phyloP scores from a whole-genome alignment of 2,329 filamentous ascomycete species.

The Penicillium sumatraense region DNA sequence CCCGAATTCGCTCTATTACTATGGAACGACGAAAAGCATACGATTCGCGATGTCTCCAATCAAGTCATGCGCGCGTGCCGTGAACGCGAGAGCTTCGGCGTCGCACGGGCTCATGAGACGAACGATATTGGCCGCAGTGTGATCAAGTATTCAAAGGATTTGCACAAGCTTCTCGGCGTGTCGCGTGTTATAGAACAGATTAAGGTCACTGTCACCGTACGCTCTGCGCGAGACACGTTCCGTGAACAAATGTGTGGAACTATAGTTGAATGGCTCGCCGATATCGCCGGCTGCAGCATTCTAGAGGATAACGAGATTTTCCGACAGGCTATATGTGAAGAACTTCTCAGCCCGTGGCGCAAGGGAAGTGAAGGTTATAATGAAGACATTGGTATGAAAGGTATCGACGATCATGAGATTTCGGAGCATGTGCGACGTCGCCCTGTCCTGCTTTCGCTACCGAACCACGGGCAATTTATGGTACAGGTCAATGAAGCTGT shows the following conservation, averaged over 20 bases:
- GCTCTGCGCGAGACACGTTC: slow-evolving; percentile 92
- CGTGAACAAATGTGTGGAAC: slow-evolving; percentile 98
- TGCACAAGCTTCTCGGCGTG: slow-evolving; percentile 74
- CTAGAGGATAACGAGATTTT: slow-evolving; percentile 79
- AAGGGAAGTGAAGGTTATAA: slow-evolving; percentile 84
- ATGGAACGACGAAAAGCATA: slow-evolving; percentile 99
- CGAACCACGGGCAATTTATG: slow-evolving; percentile 46
- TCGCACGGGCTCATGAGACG: slow-evolving; percentile 80
- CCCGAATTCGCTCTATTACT: slow-evolving; percentile 83
- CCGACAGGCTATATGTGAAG: slow-evolving; percentile 82
- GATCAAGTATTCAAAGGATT: slow-evolving; percentile 73
- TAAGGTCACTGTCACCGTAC: slow-evolving; percentile 92
- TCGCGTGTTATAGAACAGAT: slow-evolving; percentile 91
- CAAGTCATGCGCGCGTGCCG: slow-evolving; percentile 90
- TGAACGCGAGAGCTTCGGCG: slow-evolving; percentile 70
- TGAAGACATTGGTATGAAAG: slow-evolving; percentile 73
- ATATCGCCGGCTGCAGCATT: slow-evolving; percentile 88
- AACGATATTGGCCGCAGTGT: slow-evolving; percentile 87
- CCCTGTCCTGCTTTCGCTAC: slow-evolving; percentile 46
- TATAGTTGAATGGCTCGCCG: slow-evolving; percentile 92
- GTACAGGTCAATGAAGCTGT: slow-evolving; percentile 47
- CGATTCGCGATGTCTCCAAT: slow-evolving; percentile 84
- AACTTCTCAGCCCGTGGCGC: slow-evolving; percentile 85
- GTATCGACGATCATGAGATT: slow-evolving; percentile 79
- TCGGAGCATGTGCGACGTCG: slow-evolving; percentile 56